A percentile compares a stretch with the other conserved stretches of the same genome.
These are phyloP conservation scores for Calonectria ilicicola DNA, from an alignment of 2,329 filamentous ascomycete species.

Conservation along the genomic window DNA sequence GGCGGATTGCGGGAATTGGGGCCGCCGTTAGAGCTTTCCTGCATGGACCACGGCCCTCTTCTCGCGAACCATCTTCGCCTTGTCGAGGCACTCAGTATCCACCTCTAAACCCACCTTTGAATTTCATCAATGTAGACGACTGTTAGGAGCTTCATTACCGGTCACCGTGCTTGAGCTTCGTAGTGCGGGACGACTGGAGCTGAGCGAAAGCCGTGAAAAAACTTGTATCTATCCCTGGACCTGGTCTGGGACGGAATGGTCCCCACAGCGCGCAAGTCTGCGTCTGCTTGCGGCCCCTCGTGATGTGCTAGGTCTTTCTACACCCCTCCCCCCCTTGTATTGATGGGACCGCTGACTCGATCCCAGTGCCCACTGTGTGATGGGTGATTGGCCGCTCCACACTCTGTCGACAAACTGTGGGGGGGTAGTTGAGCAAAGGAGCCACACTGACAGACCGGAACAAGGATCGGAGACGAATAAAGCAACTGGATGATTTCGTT, in stretches of 20 bases:
- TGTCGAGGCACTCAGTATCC: constrained; percentile 30
- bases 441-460: constrained; percentile 22
- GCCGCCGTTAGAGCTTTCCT: constrained; percentile 27
- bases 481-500: constrained; percentile 23
- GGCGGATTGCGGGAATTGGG: constrained; percentile 25
- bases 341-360: constrained; percentile 36
- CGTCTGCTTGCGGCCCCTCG: constrained; percentile 38
- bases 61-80: constrained; percentile 34
- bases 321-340: constrained; percentile 30
- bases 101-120: constrained; percentile 31
- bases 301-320: constrained; percentile 38
- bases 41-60: constrained; percentile 29
- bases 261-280: constrained; percentile 36
- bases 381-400: constrained; percentile 44
- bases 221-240: constrained; percentile 18
- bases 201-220: constrained; percentile 22
- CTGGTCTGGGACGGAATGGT: constrained; percentile 21
- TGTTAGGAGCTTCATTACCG: constrained; percentile 8
- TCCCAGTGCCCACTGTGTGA: constrained; percentile 19
- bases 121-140: neutral
- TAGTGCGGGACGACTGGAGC: constrained; percentile 18
- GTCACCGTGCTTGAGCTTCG: neutral
- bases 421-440: constrained; percentile 23
- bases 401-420: constrained; percentile 41
- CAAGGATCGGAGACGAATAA: constrained; percentile 35